Evolutionary conservation across 2,329 filamentous ascomycete species (phyloP).

Genomic region (Fusarium marasasianum): DNA sequence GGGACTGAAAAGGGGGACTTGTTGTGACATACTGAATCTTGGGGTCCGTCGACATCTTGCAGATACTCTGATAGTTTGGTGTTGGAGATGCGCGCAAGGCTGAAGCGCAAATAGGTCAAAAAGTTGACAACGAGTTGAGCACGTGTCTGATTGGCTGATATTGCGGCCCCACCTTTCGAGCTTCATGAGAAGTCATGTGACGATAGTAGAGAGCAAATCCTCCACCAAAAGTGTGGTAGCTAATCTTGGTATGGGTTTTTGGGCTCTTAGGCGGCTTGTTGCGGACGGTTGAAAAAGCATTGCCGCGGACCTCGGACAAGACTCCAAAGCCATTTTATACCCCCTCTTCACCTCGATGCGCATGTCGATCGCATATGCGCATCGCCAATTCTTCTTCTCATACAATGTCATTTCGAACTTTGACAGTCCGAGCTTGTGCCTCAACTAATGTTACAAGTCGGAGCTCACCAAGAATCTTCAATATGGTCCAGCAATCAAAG

Average conservation of each 20-base stretch:
- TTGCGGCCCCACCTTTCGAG: not conserved
- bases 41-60: conserved; percentile 66
- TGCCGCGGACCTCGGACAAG: conserved; percentile 42
- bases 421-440: conserved; percentile 63
- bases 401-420: conserved; percentile 66
- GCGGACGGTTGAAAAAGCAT: conserved; percentile 47
- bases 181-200: conserved; percentile 34
- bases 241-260: conserved; percentile 30
- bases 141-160: conserved; percentile 41
- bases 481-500: conserved; percentile 86
- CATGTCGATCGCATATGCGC: conserved; percentile 46
- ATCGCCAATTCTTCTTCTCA: conserved; percentile 48
- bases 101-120: conserved; percentile 47
- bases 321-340: conserved; percentile 25
- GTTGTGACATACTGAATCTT: conserved; percentile 73
- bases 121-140: conserved; percentile 40
- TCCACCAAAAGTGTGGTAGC: conserved; percentile 32
- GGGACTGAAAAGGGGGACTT: not conserved
- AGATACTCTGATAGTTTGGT: conserved; percentile 24
- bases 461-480: conserved; percentile 54
- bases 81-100: conserved; percentile 46
- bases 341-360: conserved; percentile 48
- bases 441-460: conserved; percentile 57
- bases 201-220: conserved; percentile 2
- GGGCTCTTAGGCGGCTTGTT: conserved; percentile 35